Base-by-base conservation (phyloP, 2,329 filamentous ascomycete genomes). In the Pestalotiopsis sp. region DNA sequence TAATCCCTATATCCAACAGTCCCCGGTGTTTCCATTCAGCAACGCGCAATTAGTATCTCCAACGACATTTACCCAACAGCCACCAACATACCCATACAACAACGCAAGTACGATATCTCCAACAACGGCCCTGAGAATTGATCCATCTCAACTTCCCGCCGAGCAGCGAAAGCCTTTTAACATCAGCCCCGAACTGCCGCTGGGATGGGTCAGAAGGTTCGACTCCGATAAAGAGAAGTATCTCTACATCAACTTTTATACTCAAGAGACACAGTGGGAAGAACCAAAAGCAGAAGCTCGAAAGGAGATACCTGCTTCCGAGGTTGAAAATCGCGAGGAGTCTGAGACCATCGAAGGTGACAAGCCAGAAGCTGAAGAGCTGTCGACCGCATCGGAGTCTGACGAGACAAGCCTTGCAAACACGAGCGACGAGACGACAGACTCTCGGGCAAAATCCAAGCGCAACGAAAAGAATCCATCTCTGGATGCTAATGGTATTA, bases 211-310 rank as follows among this genome's bases (percentile, higher is more conserved):
- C 12, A 64, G 39, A 23, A 52, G 41, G 17, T 49, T 64, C 11
- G 20, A 23, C 4, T 39, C 36, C 5, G 17, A 64, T 20, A 39
- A 49, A 9, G 13, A 49, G 17, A 64, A 31, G 20, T 64, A 62
- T 39, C 13, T 36, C 11, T 64, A 64, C 38, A 64, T 64, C 23
- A 64, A 64, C 13, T 45, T 64, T 20, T 23, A 49, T 45, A 64
- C 38, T n/a, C 36, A 49, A 31, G 39, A 64, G 13, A 38, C 38
- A 12, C 61, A 64, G 20, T 49, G 38, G 39, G 39, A 64, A 25
- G 38, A 52, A 13, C 61, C 61, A 4, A 49, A 17, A 20, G 13
- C 39, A 52, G n/a, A n/a, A 20, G 61, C 61, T 39, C 20, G 13
- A 27, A 64, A 31, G 27, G 25, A n/a, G 11, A 13, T 27, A 25